Evolutionary conservation across 2,329 filamentous ascomycete species (phyloP).

Genomic region (Clarireedia homoeocarpa): DNA sequence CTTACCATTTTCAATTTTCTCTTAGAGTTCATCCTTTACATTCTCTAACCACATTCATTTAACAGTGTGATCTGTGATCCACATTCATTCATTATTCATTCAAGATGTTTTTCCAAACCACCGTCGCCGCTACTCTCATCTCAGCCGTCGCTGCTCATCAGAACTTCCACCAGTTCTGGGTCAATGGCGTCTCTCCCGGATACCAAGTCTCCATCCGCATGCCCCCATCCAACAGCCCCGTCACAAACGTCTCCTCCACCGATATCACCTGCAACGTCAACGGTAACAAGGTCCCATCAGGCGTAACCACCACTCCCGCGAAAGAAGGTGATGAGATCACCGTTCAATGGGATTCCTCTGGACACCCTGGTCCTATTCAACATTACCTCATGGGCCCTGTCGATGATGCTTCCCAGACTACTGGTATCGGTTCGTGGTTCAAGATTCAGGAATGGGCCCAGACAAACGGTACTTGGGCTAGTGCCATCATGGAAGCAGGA

Average conservation of each 20-base stretch:
- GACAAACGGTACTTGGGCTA: slow-evolving; percentile 27
- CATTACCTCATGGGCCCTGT: slow-evolving; percentile 33
- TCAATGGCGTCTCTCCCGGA: slow-evolving; percentile 32
- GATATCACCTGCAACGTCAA: slow-evolving; percentile 43
- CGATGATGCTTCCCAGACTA: slow-evolving; percentile 20
- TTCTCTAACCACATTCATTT: slow-evolving; percentile 13
- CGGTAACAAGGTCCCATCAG: slow-evolving; percentile 26
- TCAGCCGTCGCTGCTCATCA: slow-evolving; percentile 31
- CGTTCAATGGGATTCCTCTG: slow-evolving; percentile 33
- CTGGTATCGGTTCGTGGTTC: slow-evolving; percentile 28
- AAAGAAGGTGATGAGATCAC: slow-evolving; percentile 31
- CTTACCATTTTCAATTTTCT: background rate
- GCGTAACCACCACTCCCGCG: slow-evolving; percentile 28
- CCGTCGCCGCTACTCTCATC: slow-evolving; percentile 22
- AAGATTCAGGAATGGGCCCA: slow-evolving; percentile 28
- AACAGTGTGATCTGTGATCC: slow-evolving; percentile 23
- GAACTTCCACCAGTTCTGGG: slow-evolving; percentile 36
- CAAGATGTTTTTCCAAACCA: slow-evolving; percentile 23
- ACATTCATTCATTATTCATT: background rate
- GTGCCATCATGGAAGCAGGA: slow-evolving; percentile 23
- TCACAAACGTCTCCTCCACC: slow-evolving; percentile 37
- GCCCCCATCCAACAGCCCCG: slow-evolving; percentile 42
- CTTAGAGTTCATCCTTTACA: background rate
- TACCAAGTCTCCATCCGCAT: slow-evolving; percentile 34
- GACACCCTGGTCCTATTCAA: slow-evolving; percentile 33